Base-by-base conservation (phyloP, 2,329 filamentous ascomycete genomes). In the Byssothecium circinans region DNA sequence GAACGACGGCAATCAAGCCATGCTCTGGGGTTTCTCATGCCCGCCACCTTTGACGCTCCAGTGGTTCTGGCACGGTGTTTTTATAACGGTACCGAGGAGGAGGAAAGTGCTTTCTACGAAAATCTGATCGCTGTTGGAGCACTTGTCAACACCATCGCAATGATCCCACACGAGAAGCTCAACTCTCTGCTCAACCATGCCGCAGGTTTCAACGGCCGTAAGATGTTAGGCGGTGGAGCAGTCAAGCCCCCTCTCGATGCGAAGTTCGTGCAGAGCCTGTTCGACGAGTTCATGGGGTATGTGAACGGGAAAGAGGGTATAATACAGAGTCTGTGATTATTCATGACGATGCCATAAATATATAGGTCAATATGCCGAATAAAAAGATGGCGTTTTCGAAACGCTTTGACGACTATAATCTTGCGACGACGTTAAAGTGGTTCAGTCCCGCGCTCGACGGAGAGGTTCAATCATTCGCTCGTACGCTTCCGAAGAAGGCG, bases 141-240 rank as follows among this genome's bases (percentile, higher is more conserved):
- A 2, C 25, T 68, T 2, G 47, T 61, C 1, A 50, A 67, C 25
- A 61, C 60, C 35, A 56, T 55, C 1, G 23, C 42, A 4, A 53
- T 54, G 46, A 61, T 71, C 18, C 65, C 70, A 0, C 74, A 72
- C 45, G 47, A 50, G 15, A 53, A 59, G 7, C 50, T 72, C 6
- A 74, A 74, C 41, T 44, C 47, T 1, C 32, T 70, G 6, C 50
- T 73, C 3, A 71, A 71, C 38, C 46, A 54, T 5, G 45, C 47
- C 2, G 50, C 56, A 1, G 53, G 50, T 14, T 67, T 63, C 39
- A 74, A 73, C 1, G 71, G 69, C 6, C 60, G 72, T 27, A 71
- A 70, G 49, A 61, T 60, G 12, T 71, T 73, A 47, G 68, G 67
- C 43, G 70, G 69, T 14, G 65, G 64, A 0, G 65, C 64, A 2